A percentile compares a stretch with the other conserved stretches of the same genome.
These are phyloP conservation scores for Candida stauntonica DNA, from an alignment of 805 yeast genomes.

Conservation along the genomic window DNA sequence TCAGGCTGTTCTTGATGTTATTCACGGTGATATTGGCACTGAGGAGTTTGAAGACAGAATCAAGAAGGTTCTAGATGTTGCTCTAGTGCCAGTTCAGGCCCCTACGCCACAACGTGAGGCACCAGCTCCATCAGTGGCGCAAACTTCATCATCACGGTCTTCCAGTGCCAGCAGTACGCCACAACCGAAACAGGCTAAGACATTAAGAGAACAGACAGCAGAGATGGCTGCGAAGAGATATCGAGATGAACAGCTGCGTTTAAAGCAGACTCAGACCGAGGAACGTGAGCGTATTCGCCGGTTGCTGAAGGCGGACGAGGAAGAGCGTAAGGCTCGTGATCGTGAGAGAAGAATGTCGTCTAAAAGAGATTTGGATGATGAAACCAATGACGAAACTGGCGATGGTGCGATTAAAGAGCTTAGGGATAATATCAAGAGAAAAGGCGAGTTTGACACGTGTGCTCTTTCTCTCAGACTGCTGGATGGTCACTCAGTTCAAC, in stretches of 20 bases:
- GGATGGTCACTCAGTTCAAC: constrained; percentile 57
- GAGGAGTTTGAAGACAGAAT: constrained; percentile 29
- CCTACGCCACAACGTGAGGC: too few relatives aligned
- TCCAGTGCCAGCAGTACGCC: constrained; percentile 9
- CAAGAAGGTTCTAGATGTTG: constrained; percentile 16
- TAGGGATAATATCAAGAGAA: constrained; percentile 20
- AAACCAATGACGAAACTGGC: too few relatives aligned
- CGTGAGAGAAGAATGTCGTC: constrained; percentile 22
- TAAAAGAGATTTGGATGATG: constrained; percentile 25
- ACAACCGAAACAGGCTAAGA: constrained; percentile 12
- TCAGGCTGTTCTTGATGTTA: constrained; percentile 42
- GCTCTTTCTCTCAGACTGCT: constrained; percentile 57
- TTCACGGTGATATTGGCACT: constrained; percentile 31
- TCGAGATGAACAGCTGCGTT: constrained; percentile 34
- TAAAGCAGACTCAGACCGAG: constrained; percentile 35
- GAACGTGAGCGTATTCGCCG: constrained; percentile 55
- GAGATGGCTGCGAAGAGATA: constrained; percentile 35
- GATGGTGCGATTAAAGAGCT: constrained; percentile 21
- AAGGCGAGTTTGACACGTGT: constrained; percentile 27
- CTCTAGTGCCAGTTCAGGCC: too few relatives aligned
- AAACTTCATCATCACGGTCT: neutral
- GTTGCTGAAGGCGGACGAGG: constrained; percentile 48
- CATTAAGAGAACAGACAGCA: constrained; percentile 39
- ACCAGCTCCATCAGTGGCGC: too few relatives aligned
- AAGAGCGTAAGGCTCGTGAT: constrained; percentile 34